Base-by-base conservation (phyloP, 192 early-diverging fungal species). In the Spizellomyces punctatus region DNA sequence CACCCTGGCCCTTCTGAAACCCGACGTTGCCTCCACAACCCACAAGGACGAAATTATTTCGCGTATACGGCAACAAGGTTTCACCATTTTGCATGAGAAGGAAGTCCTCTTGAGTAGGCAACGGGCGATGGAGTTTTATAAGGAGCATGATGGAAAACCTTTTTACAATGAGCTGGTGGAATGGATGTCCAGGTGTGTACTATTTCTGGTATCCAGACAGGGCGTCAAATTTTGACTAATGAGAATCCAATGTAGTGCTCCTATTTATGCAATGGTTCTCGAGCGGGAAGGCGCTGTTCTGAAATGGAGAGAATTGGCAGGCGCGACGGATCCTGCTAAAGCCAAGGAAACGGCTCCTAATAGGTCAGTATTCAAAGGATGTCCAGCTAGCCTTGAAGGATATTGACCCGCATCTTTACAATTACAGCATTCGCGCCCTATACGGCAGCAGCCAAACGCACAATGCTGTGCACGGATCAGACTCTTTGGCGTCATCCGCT, bases 391-490 rank as follows among this genome's bases (percentile, higher is more conserved):
- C 10, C 86, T 86, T 58, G 82, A 78, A 8, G 81, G 87, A 5
- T 85, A 88, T 64, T 82, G 82, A 7, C 82, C 86, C 0, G 86
- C 83, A 60, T 82, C 83, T 8, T 8, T 63, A 6, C n/a, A 64
- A 10, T 79, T 65, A 8, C 54, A 67, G 64, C 42, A 78, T 83
- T 63, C 78, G 81, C 10, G 85, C 84, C 8, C 42, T 69, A 43
- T 86, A 58, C 67, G 85, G 85, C 36, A 87, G 81, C 17, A 81
- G 83, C 62, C 79, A 76, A 4, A 70, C 81, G 6, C 52, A 80
- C n/a, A 87, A 87, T 58, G 83, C 83, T 21, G 81, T 88, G 0
- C 85, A 88, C 59, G 86, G 86, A 2, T 88, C 86, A 6, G 86
- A 87, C 69, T 85, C 85, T 45, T 73, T 68, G 14, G 48, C 43